Conservation (phyloP, 75 land plant genomes). For the Picea sitchensis region DNA sequence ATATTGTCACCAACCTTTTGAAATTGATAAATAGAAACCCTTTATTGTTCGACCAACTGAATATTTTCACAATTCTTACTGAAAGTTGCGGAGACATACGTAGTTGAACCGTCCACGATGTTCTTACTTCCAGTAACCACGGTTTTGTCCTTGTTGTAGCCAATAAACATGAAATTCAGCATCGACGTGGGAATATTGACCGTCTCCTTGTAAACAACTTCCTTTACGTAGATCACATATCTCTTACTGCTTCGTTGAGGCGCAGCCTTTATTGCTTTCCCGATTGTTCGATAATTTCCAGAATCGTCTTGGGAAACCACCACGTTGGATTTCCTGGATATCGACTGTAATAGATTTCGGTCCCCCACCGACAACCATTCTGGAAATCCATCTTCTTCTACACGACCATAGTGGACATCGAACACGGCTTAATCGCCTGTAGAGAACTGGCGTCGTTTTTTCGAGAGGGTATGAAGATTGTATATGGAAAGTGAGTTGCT, state of each 20-base stretch:
- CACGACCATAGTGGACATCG: background rate
- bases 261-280: constrained; percentile 39
- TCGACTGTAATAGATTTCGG: constrained; percentile 15
- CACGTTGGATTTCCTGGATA: constrained; percentile 6
- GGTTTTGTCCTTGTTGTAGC: constrained; percentile 46
- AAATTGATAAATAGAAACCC: too few relatives aligned
- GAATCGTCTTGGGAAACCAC: constrained; percentile 55
- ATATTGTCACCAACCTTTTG: too few relatives aligned
- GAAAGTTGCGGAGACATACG: constrained; percentile 37
- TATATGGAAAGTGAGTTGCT: background rate
- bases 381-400: constrained; percentile 12
- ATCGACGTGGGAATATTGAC: constrained; percentile 24
- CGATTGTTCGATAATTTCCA: constrained; percentile 34
- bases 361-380: constrained; percentile 25
- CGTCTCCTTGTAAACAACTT: constrained; percentile 47
- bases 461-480: background rate
- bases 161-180: constrained; percentile 41
- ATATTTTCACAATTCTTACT: constrained; percentile 15
- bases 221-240: constrained; percentile 47
- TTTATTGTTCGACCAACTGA: background rate
- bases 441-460: background rate
- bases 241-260: constrained; percentile 15
- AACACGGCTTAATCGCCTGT: background rate
- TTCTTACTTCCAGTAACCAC: constrained; percentile 31
- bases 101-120: constrained; percentile 23